Evolutionary conservation across 73 alveolate genomes (phyloP).

Genomic region (Tetrahymena thermophila): DNA sequence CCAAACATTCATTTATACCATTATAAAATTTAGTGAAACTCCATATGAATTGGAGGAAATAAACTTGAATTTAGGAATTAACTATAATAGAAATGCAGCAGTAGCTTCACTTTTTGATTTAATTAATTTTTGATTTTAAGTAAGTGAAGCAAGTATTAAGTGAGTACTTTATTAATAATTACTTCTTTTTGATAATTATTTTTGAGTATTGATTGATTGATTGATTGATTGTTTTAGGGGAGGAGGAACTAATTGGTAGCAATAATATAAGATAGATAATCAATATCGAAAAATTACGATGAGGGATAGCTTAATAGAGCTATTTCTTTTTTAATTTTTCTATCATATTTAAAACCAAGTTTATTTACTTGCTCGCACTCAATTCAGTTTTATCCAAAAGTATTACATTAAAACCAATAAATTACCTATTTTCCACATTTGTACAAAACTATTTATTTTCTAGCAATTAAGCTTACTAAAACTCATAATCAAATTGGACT

Average conservation of each 20-base stretch:
- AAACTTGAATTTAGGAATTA: not conserved
- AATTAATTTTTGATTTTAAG: not conserved
- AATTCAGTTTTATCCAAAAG: not conserved
- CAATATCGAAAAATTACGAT: not conserved
- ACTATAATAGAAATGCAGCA: not conserved
- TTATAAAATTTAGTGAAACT: not conserved
- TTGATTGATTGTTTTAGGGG: not conserved
- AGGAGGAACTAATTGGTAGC: not conserved
- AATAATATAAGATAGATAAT: not conserved
- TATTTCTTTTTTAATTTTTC: not conserved
- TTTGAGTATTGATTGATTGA: not conserved
- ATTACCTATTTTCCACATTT: not conserved
- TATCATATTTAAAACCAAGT: not conserved
- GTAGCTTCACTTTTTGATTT: not conserved
- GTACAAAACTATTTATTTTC: not conserved
- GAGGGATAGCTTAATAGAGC: not conserved
- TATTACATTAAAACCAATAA: not conserved
- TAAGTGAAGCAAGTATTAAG: not conserved
- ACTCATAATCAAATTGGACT: not conserved
- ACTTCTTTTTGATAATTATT: not conserved
- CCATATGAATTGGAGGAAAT: not conserved
- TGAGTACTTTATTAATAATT: not conserved
- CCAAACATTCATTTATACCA: not conserved
- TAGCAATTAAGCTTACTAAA: not conserved
- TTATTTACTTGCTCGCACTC: too few relatives aligned